These are phyloP conservation scores for Phytophthora fragariaefolia DNA, from an alignment of 352 stramenopile species.

Conservation along the genomic window DNA sequence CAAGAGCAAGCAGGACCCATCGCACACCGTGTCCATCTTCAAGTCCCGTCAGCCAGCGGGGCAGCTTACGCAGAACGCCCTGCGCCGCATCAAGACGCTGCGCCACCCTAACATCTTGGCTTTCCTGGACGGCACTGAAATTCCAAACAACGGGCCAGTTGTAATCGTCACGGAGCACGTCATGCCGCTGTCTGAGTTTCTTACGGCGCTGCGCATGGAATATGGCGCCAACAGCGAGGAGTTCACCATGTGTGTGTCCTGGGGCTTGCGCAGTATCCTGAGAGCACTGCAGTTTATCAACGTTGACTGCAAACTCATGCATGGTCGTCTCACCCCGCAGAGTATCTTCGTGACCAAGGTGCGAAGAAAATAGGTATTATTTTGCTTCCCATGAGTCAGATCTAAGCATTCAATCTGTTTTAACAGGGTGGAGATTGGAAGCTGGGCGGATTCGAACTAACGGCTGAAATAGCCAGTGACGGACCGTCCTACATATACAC, in stretches of 20 bases:
- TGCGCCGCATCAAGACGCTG: constrained; percentile 93
- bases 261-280: constrained; percentile 94
- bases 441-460: constrained; percentile 93
- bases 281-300: constrained; percentile 95
- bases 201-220: constrained; percentile 75
- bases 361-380: not conserved
- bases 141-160: constrained; percentile 85
- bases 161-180: constrained; percentile 96
- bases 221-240: constrained; percentile 68
- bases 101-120: constrained; percentile 95
- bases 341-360: constrained; percentile 95
- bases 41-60: constrained; percentile 86
- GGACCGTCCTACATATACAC: constrained; percentile 84
- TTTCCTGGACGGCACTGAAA: constrained; percentile 84
- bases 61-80: constrained; percentile 90
- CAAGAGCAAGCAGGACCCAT: constrained; percentile 83
- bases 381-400: not conserved
- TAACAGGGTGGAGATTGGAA: constrained; percentile 94
- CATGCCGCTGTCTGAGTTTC: constrained; percentile 88
- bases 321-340: constrained; percentile 90
- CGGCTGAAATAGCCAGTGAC: constrained; percentile 84
- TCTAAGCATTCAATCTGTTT: not conserved
- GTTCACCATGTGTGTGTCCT: constrained; percentile 90
- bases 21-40: constrained; percentile 91
- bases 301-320: constrained; percentile 93